A percentile compares a stretch with the other conserved stretches of the same genome.
These are phyloP conservation scores for Suhomyces terraborum DNA, from an alignment of 1,139 yeast species.

Conservation along the genomic window DNA sequence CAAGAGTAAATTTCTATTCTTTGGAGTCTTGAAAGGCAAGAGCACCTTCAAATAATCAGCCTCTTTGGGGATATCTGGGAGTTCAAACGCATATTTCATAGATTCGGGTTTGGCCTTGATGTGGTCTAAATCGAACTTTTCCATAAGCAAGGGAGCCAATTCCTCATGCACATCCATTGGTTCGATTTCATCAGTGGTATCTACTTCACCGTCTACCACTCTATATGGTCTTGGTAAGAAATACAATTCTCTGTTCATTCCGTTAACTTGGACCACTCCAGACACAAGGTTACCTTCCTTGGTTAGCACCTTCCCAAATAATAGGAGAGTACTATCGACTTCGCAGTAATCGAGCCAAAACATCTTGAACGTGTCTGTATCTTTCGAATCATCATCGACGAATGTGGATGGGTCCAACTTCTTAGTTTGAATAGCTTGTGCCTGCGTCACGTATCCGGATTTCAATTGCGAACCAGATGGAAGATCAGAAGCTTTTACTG, in stretches of 20 bases:
- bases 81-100: conserved; percentile 87
- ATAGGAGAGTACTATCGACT: conserved; percentile 63
- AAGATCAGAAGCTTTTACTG: conserved; percentile 26
- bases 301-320: conserved; percentile 81
- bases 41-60: conserved; percentile 79
- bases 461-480: conserved; percentile 30
- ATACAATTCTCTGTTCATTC: conserved; percentile 69
- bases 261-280: conserved; percentile 75
- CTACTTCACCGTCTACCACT: conserved; percentile 31
- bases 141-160: conserved; percentile 63
- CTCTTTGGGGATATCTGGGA: conserved; percentile 76
- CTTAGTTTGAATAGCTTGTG: conserved; percentile 35
- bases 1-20: conserved; percentile 46
- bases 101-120: conserved; percentile 70
- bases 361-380: conserved; percentile 57
- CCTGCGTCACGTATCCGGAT: conserved; percentile 18
- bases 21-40: conserved; percentile 68
- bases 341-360: conserved; percentile 93
- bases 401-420: conserved; percentile 49
- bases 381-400: conserved; percentile 36
- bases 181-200: conserved; percentile 35
- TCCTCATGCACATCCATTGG: conserved; percentile 78
- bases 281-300: conserved; percentile 64
- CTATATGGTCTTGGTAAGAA: conserved; percentile 66
- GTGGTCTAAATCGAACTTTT: conserved; percentile 59